Percentiles rank a stretch among this genome's conserved stretches.
Evolutionary conservation across 2,329 filamentous ascomycete genomes (phyloP).

Genomic region (Fusarium lyarnte): DNA sequence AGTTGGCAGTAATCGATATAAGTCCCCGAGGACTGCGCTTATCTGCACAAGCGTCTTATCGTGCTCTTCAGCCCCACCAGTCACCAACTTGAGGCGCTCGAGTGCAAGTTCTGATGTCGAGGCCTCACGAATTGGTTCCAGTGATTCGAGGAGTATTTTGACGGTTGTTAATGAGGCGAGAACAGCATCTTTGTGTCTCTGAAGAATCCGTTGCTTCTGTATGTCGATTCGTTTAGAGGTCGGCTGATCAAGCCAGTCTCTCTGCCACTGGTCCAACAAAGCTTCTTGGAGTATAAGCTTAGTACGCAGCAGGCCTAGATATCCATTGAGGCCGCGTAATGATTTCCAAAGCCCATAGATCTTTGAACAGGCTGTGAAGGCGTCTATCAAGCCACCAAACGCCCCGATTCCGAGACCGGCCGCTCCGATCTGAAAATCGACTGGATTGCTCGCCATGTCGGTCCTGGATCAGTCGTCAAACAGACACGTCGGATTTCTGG

Average conservation of each 20-base stretch:
- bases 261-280: conserved; percentile 2
- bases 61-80: background rate
- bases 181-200: background rate
- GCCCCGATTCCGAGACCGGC: background rate
- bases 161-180: background rate
- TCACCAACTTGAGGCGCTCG: background rate
- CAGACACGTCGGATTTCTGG: too few species aligned
- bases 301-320: background rate
- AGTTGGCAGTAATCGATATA: background rate
- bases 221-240: background rate
- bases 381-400: background rate
- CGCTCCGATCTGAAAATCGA: background rate
- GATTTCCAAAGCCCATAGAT: background rate
- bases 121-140: background rate
- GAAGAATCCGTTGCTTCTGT: background rate
- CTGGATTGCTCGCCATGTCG: background rate
- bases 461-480: background rate
- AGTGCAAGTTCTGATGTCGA: background rate
- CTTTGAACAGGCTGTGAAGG: background rate
- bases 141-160: background rate
- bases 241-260: background rate
- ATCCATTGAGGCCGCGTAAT: background rate
- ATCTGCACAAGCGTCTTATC: background rate
- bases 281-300: conserved; percentile 1
- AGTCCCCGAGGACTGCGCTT: background rate